Percentiles rank a stretch among this genome's conserved stretches.
Evolutionary conservation across 352 stramenopile species (phyloP).

Genomic region (Elongisporangium anandrum): DNA sequence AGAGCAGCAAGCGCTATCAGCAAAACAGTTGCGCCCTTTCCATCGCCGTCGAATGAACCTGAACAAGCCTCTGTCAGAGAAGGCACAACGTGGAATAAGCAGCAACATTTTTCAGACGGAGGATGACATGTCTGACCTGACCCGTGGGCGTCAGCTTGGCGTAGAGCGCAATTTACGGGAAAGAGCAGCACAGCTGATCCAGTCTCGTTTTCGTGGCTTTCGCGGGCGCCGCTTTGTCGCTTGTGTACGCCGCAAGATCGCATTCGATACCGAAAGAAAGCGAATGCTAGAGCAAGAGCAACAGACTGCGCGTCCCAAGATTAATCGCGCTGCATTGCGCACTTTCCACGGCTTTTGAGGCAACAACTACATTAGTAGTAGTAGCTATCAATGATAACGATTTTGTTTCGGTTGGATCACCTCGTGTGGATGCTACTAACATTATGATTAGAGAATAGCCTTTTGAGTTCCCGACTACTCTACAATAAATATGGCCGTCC

Average conservation of each 20-base stretch:
- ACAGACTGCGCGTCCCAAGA: slow-evolving; percentile 12
- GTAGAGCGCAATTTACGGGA: slow-evolving; percentile 27
- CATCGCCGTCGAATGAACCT: slow-evolving; percentile 17
- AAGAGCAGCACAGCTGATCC: slow-evolving; percentile 33
- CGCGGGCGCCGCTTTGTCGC: slow-evolving; percentile 29
- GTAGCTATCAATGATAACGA: too few species aligned
- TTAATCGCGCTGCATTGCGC: slow-evolving; percentile 24
- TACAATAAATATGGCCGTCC: too few species aligned
- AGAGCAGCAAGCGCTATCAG: slow-evolving; percentile 1
- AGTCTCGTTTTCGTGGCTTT: slow-evolving; percentile 37
- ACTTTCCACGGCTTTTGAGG: slow-evolving; percentile 52
- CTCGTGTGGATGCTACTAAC: too few species aligned
- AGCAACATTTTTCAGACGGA: slow-evolving; percentile 5
- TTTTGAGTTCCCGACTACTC: too few species aligned
- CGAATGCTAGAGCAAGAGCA: slow-evolving; percentile 13
- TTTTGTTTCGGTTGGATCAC: too few species aligned
- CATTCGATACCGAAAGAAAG: slow-evolving; percentile 10
- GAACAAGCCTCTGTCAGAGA: too few species aligned
- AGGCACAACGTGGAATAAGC: too few species aligned
- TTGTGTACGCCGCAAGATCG: slow-evolving; percentile 31
- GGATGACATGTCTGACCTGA: background rate
- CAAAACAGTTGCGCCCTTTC: slow-evolving; percentile 15
- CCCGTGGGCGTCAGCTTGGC: background rate
- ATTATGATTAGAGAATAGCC: too few species aligned
- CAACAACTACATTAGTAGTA: slow-evolving; percentile 7